Evolutionary conservation across 2,329 filamentous ascomycete genomes (phyloP), one percentile per base, ranked within the genome.

Genomic region (Pseudogymnoascus sp.): DNA sequence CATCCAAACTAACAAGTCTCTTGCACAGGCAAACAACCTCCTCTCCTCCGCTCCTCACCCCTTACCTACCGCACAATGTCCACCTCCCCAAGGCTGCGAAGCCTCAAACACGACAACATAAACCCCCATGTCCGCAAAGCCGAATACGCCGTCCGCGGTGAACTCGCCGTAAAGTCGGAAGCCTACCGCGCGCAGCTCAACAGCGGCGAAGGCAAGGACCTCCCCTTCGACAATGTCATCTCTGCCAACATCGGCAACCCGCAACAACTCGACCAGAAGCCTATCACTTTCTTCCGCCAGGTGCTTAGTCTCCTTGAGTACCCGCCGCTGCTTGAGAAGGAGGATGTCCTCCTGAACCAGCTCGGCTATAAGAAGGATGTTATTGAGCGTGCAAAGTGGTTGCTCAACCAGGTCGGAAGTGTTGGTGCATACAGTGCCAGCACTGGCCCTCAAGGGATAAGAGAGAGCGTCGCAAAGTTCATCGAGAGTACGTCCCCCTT

Each of bases 201-300:
- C 67, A 82, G 84, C 66, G 84, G 83, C 69, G 81, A 78, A 75
- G 66, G 64, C 2, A 66, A 67, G 63, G 74, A 75, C 72, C 81
- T 97, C 60, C 93, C 94, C 59, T 99, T 99, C 76, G 82, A 90
- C 70, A 83, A 91, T 64, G 88, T 99, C 76, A 93, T 99, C 78
- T 92, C 90, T 66, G 94, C 94, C 77, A 99, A 99, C 79, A 99
- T 99, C 72, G 94, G 94, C 73, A 99, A 99, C 80, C 94, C 94
- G 3, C 94, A 99, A 78, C 94, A 99, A 78, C 86, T 99, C 66
- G 94, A 97, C 78, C 94, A 99, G 83, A 95, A 97, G 82, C 94
- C 94, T 72, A 93, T 99, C 72, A 99, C 94, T 69, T 99, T 97
- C 82, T 97, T 99, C 85, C 88, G 94, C 69, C 93, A 99, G 79